Evolutionary conservation across 2,329 filamentous ascomycete species (phyloP).

Genomic region (Aspergillus intermedius): DNA sequence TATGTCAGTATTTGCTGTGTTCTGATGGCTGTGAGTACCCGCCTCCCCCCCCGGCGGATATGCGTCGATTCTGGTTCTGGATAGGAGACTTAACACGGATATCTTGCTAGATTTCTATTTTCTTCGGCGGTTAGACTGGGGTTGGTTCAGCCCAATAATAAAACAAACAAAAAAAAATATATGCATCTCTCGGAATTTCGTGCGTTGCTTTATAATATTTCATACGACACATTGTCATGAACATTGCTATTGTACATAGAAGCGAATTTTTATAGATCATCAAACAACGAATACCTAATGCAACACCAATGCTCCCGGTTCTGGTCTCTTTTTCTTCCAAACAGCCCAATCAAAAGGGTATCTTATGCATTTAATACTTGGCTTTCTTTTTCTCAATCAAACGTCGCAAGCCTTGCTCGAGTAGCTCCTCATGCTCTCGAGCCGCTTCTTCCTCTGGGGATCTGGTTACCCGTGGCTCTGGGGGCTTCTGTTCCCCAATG

Average conservation of each 20-base stretch:
- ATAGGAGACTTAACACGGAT: not conserved
- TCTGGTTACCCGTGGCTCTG: not conserved
- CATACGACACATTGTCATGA: conserved; percentile 10
- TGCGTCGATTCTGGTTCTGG: not conserved
- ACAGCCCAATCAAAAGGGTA: conserved; percentile 14
- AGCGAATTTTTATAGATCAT: conserved; percentile 5
- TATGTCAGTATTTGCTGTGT: conserved; percentile 94
- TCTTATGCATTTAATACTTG: conserved; percentile 14
- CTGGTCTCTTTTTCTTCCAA: conserved; percentile 1
- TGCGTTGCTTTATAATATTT: not conserved
- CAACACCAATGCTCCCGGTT: conserved; percentile 7
- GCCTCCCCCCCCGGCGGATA: no score
- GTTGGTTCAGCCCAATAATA: not conserved
- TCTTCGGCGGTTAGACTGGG: conserved; percentile 27
- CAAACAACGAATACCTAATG: conserved; percentile 1
- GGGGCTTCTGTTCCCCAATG: not conserved
- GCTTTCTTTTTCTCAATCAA: conserved; percentile 19
- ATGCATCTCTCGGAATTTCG: no score
- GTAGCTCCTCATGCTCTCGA: conserved; percentile 15
- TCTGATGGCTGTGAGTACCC: conserved; percentile 72
- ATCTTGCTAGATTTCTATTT: conserved; percentile 27
- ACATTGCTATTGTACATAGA: conserved; percentile 24
- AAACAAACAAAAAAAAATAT: not conserved
- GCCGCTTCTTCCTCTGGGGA: conserved; percentile 6
- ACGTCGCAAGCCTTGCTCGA: conserved; percentile 25